These are phyloP conservation scores for Naganishia vaughanmartiniae DNA, from an alignment of 768 basidiomycete genomes.

Conservation along the genomic window DNA sequence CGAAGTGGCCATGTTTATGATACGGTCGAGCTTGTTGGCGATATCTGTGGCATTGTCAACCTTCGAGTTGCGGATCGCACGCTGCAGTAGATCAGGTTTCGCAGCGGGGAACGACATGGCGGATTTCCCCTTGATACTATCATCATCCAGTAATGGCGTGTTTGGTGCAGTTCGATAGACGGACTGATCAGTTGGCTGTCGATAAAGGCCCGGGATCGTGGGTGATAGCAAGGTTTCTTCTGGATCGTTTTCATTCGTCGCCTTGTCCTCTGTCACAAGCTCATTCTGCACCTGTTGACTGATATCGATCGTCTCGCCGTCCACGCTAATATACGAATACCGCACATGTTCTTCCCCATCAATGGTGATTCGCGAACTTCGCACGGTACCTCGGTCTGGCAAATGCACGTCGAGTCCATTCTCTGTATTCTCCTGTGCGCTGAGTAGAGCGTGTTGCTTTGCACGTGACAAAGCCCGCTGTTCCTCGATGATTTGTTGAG, in stretches of 20 bases:
- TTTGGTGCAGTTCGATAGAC: slow-evolving; percentile 50
- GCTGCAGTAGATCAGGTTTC: slow-evolving; percentile 47
- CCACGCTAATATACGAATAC: slow-evolving; percentile 88
- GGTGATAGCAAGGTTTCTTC: slow-evolving; percentile 18
- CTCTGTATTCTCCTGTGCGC: slow-evolving; percentile 76
- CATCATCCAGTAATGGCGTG: slow-evolving; percentile 38
- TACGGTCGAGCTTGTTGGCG: slow-evolving; percentile 52
- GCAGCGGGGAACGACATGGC: slow-evolving; percentile 12
- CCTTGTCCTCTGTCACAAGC: slow-evolving; percentile 53
- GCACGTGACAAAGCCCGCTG: slow-evolving; percentile 83
- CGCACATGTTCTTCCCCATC: slow-evolving; percentile 67
- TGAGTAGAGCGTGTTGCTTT: slow-evolving; percentile 78
- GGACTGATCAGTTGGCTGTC: slow-evolving; percentile 38
- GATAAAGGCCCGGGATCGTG: slow-evolving; percentile 32
- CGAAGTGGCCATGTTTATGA: slow-evolving; percentile 52
- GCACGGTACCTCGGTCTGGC: slow-evolving; percentile 77
- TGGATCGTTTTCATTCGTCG: slow-evolving; percentile 28
- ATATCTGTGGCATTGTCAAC: slow-evolving; percentile 21
- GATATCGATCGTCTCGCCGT: slow-evolving; percentile 89
- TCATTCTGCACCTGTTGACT: slow-evolving; percentile 90
- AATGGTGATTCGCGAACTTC: slow-evolving; percentile 67
- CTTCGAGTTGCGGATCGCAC: background rate
- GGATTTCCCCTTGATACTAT: background rate
- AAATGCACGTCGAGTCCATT: slow-evolving; percentile 86
- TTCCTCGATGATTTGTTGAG: slow-evolving; percentile 85